Percentiles rank a stretch among this genome's conserved stretches.
These are phyloP conservation scores for Juglanconis juglandina DNA, from an alignment of 2,329 filamentous ascomycete species.

Conservation along the genomic window DNA sequence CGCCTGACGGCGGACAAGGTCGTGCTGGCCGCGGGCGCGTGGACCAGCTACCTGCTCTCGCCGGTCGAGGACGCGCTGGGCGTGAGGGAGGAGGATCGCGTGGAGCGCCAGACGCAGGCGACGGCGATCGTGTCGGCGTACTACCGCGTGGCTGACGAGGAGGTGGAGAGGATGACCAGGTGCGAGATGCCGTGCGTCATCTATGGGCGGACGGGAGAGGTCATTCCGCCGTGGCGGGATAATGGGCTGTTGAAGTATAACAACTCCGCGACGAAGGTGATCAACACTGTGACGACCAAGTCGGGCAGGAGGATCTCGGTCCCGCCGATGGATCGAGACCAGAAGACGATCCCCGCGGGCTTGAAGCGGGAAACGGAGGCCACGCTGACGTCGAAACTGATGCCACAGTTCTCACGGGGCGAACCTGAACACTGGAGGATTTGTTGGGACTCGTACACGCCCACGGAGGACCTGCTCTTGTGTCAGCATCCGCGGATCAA, in stretches of 20 bases:
- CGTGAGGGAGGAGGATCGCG: not conserved
- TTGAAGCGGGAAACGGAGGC: not conserved
- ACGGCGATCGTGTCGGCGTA: conserved; percentile 9
- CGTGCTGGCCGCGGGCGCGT: conserved; percentile 1
- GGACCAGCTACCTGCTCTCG: conserved; percentile 3
- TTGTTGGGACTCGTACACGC: conserved; percentile 9
- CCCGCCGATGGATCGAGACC: not conserved
- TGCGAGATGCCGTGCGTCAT: conserved; percentile 5
- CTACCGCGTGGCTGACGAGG: not conserved
- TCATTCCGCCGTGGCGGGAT: not conserved
- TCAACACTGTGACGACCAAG: not conserved
- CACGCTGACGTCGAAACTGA: conserved; percentile 5
- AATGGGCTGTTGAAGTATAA: conserved; percentile 10
- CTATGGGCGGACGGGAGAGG: conserved; percentile 1
- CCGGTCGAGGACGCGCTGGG: conserved; percentile 5
- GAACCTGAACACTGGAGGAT: conserved; percentile 9
- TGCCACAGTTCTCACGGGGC: not conserved
- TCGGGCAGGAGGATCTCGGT: conserved; percentile 1
- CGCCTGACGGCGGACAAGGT: not conserved
- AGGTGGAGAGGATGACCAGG: not conserved
- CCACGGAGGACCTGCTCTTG: conserved; percentile 7
- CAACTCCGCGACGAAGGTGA: not conserved
- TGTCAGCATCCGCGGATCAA: conserved; percentile 4
- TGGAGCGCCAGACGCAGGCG: conserved; percentile 7
- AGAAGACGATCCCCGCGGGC: not conserved